Conservation (phyloP, 2,329 filamentous ascomycete genomes). For the Huntiella abstrusa region DNA sequence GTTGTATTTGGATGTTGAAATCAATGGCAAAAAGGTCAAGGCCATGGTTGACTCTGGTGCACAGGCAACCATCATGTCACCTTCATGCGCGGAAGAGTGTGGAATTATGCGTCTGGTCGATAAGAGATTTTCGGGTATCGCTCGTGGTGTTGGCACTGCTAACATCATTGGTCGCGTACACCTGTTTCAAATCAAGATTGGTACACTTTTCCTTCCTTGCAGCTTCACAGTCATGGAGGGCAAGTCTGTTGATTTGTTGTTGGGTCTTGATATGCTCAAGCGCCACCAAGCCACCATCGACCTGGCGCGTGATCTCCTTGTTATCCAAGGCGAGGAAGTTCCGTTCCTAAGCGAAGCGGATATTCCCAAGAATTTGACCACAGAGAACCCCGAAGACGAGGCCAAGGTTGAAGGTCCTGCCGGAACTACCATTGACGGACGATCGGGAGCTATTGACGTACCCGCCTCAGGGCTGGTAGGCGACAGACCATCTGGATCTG, state of each 20-base stretch:
- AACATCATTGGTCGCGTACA: constrained; percentile 90
- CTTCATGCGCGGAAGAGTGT: constrained; percentile 72
- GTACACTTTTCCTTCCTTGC: constrained; percentile 68
- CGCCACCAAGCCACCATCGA: constrained; percentile 88
- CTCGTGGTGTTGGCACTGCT: constrained; percentile 83
- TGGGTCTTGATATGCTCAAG: constrained; percentile 93
- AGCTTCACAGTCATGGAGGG: constrained; percentile 99
- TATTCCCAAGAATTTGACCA: constrained; percentile 72
- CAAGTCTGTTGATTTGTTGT: constrained; percentile 80
- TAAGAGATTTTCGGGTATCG: constrained; percentile 76
- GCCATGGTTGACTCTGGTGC: constrained; percentile 94
- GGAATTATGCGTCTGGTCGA: constrained; percentile 95
- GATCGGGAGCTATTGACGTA: constrained; percentile 49
- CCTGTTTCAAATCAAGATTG: constrained; percentile 86
- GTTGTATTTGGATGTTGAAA: constrained; percentile 88
- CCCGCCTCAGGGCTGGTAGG: too few relatives aligned
- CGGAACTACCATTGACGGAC: constrained; percentile 73
- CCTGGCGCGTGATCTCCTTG: constrained; percentile 61
- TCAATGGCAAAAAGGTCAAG: constrained; percentile 83
- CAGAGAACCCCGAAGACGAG: constrained; percentile 56
- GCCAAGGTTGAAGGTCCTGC: constrained; percentile 70
- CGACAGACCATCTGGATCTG: constrained; percentile 14
- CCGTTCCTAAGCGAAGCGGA: constrained; percentile 83
- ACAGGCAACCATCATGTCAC: constrained; percentile 98
- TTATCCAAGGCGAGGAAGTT: constrained; percentile 77